A percentile compares a stretch with the other conserved stretches of the same genome.
Conservation (phyloP, 2,329 filamentous ascomycete species). For the Aureobasidium uvarum region DNA sequence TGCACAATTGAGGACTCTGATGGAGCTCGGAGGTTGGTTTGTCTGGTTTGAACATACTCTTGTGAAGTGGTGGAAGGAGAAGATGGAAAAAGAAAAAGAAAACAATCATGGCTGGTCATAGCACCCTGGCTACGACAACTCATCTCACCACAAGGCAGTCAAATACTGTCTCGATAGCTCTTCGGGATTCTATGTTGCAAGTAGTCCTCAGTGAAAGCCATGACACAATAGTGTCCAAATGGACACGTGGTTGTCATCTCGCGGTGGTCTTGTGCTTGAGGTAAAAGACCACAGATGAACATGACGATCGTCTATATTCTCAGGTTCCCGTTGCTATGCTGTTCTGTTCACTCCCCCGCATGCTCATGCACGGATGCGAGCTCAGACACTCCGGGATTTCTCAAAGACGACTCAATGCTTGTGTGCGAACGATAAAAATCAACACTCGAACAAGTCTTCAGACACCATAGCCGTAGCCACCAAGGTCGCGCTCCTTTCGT, state of each 20-base stretch:
- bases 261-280: no score
- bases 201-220: background rate
- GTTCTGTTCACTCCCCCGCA: background rate
- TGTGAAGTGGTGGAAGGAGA: no score
- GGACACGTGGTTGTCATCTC: no score
- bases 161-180: no score
- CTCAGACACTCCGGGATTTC: background rate
- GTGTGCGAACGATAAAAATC: background rate
- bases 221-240: no score
- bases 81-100: background rate
- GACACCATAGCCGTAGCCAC: conserved; percentile 23
- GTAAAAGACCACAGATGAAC: no score
- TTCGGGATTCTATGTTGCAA: background rate
- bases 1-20: no score
- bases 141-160: background rate
- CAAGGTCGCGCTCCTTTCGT: conserved; percentile 12
- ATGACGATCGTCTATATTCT: background rate
- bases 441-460: background rate
- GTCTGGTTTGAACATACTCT: no score
- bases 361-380: background rate
- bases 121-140: background rate
- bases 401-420: background rate
- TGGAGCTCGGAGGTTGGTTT: no score
- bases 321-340: background rate
- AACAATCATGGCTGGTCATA: background rate